These are phyloP conservation scores for Furcasterigmium sp. DNA, from an alignment of 2,329 filamentous ascomycete genomes.

Conservation along the genomic window DNA sequence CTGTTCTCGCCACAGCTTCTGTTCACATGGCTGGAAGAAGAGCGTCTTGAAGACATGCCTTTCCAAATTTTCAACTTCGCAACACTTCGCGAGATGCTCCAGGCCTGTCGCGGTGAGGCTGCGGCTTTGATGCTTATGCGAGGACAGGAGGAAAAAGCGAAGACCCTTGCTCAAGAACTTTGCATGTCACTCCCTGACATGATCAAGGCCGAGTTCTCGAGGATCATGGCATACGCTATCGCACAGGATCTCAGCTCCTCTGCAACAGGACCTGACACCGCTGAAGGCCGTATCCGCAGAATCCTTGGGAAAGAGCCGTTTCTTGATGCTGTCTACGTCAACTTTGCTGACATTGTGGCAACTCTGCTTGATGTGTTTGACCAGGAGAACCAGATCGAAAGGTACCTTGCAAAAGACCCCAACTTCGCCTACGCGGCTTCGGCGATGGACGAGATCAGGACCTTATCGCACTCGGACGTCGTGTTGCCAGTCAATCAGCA, in stretches of 20 bases:
- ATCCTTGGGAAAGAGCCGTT: conserved; percentile 64
- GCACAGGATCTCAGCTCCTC: conserved; percentile 61
- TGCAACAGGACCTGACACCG: conserved; percentile 36
- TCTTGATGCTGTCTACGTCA: conserved; percentile 54
- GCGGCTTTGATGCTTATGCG: conserved; percentile 80
- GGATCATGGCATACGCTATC: conserved; percentile 77
- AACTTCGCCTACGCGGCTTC: conserved; percentile 55
- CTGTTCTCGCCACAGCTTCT: conserved; percentile 86
- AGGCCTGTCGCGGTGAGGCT: conserved; percentile 69
- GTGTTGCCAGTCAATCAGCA: conserved; percentile 74
- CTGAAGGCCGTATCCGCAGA: conserved; percentile 63
- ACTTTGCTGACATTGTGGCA: conserved; percentile 73
- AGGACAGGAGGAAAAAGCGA: conserved; percentile 58
- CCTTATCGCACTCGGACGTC: conserved; percentile 59
- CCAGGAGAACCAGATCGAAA: conserved; percentile 70
- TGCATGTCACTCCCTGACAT: conserved; percentile 49
- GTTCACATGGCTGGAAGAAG: conserved; percentile 78
- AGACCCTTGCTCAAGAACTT: conserved; percentile 55
- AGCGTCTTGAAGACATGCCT: conserved; percentile 67
- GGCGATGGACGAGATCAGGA: conserved; percentile 64
- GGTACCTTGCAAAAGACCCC: conserved; percentile 54
- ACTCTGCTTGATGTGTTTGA: conserved; percentile 73
- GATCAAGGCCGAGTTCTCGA: conserved; percentile 66
- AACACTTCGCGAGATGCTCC: conserved; percentile 62
- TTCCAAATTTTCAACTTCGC: conserved; percentile 79